Evolutionary conservation across 805 yeast genomes (phyloP).

Genomic region (Metschnikowia chrysomelidarum): DNA sequence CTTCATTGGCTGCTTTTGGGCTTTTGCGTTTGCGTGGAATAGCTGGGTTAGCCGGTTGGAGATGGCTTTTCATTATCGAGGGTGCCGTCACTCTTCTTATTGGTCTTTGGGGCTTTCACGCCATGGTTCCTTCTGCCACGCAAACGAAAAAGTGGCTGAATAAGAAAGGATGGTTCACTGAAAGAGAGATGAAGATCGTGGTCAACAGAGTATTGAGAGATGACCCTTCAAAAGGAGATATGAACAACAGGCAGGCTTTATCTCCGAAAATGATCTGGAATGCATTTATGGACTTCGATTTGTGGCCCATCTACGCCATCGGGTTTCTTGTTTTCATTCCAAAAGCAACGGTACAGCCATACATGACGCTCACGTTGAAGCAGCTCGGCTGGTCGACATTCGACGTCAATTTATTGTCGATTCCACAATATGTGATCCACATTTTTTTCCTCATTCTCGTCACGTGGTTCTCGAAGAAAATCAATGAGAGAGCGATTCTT

Average conservation of each 20-base stretch:
- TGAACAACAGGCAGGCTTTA: conserved; percentile 58
- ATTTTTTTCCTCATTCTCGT: conserved; percentile 17
- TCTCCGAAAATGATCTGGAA: conserved; percentile 34
- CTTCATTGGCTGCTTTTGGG: conserved; percentile 50
- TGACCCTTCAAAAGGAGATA: conserved; percentile 59
- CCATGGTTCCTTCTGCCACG: conserved; percentile 54
- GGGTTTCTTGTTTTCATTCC: conserved; percentile 36
- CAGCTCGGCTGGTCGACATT: conserved; percentile 49
- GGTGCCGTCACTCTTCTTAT: conserved; percentile 55
- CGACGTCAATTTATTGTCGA: conserved; percentile 47
- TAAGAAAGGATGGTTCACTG: conserved; percentile 46
- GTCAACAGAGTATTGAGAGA: conserved; percentile 57
- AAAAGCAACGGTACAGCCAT: conserved; percentile 18
- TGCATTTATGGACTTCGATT: conserved; percentile 46
- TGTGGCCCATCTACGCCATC: conserved; percentile 51
- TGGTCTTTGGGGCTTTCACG: conserved; percentile 42
- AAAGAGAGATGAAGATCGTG: conserved; percentile 51
- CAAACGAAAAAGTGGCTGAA: conserved; percentile 50
- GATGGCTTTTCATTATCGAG: conserved; percentile 61
- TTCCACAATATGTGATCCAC: conserved; percentile 42
- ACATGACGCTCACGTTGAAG: conserved; percentile 48
- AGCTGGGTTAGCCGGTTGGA: conserved; percentile 52
- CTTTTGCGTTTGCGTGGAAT: conserved; percentile 48
- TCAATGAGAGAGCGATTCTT: conserved; percentile 21
- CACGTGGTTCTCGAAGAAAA: conserved; percentile 19